These are phyloP conservation scores for Triticum monococcum DNA, from an alignment of 176 grass and related monocot genomes.

Conservation along the genomic window DNA sequence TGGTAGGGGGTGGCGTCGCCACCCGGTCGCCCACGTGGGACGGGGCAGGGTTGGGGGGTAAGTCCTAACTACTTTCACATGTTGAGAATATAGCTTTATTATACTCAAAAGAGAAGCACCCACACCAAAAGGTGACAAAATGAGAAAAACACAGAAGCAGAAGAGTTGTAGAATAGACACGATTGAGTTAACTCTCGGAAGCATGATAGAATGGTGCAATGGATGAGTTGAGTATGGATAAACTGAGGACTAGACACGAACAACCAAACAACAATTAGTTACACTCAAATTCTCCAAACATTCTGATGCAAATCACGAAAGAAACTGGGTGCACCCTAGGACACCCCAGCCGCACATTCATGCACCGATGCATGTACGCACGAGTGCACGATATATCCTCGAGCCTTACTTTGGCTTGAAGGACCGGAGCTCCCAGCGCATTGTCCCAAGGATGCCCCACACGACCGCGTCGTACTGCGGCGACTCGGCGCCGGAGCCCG, in stretches of 20 bases:
- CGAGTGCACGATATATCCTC: background rate
- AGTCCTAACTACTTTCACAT: no score
- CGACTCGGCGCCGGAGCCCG: background rate
- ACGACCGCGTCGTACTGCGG: slow-evolving; percentile 2
- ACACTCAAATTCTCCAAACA: background rate
- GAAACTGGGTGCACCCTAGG: background rate
- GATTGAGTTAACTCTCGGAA: no score
- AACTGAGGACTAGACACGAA: background rate
- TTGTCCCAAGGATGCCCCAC: slow-evolving; percentile 34
- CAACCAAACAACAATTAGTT: background rate
- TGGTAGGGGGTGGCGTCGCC: no score
- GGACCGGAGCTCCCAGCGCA: slow-evolving; percentile 30
- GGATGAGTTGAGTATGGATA: background rate
- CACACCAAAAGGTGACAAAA: no score
- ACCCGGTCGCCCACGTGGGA: no score
- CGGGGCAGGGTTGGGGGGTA: no score
- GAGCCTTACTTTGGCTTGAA: slow-evolving; percentile 23
- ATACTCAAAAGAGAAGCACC: no score
- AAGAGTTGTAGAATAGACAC: background rate
- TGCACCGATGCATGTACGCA: background rate
- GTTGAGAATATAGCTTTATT: no score
- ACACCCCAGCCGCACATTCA: background rate
- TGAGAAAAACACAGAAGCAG: no score
- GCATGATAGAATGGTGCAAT: background rate
- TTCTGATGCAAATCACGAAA: background rate